phyloP scores from a whole-genome alignment of 768 basidiomycete genomes.

The Boletus sensibilis region DNA sequence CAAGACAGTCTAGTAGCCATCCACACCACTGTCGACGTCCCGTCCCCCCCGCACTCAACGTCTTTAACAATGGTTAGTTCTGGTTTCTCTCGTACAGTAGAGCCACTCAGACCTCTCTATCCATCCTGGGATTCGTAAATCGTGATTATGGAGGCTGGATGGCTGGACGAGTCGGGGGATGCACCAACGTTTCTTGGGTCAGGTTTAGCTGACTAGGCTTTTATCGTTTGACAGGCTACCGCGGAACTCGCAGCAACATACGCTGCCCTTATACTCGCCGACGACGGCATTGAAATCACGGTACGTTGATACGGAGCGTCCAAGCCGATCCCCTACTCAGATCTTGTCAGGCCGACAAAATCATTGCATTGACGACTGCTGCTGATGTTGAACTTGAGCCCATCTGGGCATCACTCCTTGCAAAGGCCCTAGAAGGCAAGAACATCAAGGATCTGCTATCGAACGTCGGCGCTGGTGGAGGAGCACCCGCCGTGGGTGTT shows the following conservation, averaged over 20 bases:
- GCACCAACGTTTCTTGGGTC: not conserved
- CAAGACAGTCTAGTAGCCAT: not conserved
- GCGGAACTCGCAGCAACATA: conserved; percentile 90
- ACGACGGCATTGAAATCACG: conserved; percentile 96
- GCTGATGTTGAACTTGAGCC: conserved; percentile 88
- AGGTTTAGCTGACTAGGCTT: conserved; percentile 13
- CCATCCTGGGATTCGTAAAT: not conserved
- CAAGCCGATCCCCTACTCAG: not conserved
- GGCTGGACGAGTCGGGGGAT: conserved; percentile 10
- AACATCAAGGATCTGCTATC: conserved; percentile 94
- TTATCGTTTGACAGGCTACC: conserved; percentile 40
- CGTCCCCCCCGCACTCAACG: conserved; percentile 4
- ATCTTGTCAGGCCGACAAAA: conserved; percentile 80
- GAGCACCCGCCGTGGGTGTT: conserved; percentile 68
- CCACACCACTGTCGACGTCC: conserved; percentile 21
- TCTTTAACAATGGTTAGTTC: conserved; percentile 28
- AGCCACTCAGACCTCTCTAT: not conserved
- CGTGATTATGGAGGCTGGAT: conserved; percentile 20
- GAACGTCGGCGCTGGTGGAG: conserved; percentile 93
- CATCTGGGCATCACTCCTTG: conserved; percentile 96
- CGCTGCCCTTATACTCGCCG: conserved; percentile 97
- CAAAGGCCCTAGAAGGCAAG: conserved; percentile 98
- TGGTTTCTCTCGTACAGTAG: not conserved
- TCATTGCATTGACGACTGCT: conserved; percentile 77
- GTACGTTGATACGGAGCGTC: conserved; percentile 49